Evolutionary conservation across 1,139 yeast species (phyloP), one percentile per base, ranked within the genome.

Genomic region (Magnusiomyces fungicola): DNA sequence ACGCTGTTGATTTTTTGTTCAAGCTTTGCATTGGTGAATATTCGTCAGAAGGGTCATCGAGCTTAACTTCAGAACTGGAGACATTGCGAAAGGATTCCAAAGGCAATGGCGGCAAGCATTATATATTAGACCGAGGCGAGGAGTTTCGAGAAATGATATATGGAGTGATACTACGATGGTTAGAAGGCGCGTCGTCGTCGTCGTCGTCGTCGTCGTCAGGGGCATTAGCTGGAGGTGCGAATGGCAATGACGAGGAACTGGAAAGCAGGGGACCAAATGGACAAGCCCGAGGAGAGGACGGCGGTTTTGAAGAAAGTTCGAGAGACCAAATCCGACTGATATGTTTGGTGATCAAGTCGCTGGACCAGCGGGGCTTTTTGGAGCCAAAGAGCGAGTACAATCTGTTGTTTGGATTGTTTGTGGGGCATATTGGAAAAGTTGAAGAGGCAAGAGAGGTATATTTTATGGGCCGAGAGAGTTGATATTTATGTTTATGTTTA

Each of bases 361-460:
- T 61, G 37, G 45, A 51, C 36, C 50, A 41, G 43, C 44, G 47
- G 10, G 54, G 55, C 14, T 24, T 51, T 14, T 50, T 61, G 22
- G 49, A 33, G 25, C 63, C 63, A 3, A 22, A 47, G 3, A 50
- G 50, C 19, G 58, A 60, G 40, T 61, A 56, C 49, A 51, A 49
- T 16, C 48, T 59, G 48, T 50, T 61, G 49, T 59, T 54, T 46
- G 55, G 59, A 25, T 53, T 59, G 41, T 60, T 61, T 46, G 48
- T 60, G 41, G 53, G 54, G 41, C 61, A 57, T 57, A 53, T 61
- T n/a, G 63, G 61, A 3, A 33, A 37, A 4, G 55, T 58, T 14
- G 55, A 53, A 10, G 63, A 61, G 43, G 64, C 64, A 3, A 45
- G 56, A 21, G 52, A 56, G 34, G 58, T 59, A 19, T 60, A 58